Conservation (phyloP, 129 eudicot species). For the Cynara cardunculus region DNA sequence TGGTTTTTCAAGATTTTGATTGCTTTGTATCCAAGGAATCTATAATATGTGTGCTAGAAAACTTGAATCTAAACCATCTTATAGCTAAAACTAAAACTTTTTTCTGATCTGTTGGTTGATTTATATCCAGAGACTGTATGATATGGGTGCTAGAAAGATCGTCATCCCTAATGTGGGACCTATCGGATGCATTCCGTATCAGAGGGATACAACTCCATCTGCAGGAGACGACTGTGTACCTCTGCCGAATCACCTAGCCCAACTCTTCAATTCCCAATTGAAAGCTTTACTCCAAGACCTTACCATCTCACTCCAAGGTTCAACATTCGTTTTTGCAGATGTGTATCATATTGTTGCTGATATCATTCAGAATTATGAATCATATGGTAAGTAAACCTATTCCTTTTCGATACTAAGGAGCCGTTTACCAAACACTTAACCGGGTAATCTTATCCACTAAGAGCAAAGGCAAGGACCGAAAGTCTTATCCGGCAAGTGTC, state of each 20-base stretch:
- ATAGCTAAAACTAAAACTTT: not conserved
- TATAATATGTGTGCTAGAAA: not conserved
- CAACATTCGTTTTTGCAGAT: conserved; percentile 71
- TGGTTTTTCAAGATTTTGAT: not conserved
- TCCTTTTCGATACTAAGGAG: not conserved
- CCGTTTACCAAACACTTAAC: too few species aligned
- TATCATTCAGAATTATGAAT: conserved; percentile 45
- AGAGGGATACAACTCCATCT: conserved; percentile 55
- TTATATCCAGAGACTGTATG: conserved; percentile 53
- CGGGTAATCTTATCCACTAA: too few species aligned
- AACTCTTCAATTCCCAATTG: conserved; percentile 48
- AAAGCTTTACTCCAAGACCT: conserved; percentile 56
- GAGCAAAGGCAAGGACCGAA: too few species aligned
- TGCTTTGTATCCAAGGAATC: not conserved
- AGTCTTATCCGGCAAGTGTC: too few species aligned
- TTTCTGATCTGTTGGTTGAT: not conserved
- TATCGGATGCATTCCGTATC: conserved; percentile 87
- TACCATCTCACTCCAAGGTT: conserved; percentile 44
- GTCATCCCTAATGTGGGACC: conserved; percentile 83
- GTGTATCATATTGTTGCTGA: conserved; percentile 51
- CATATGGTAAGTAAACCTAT: conserved; percentile 51
- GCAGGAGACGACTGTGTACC: conserved; percentile 48
- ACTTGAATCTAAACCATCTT: not conserved
- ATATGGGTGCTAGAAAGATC: conserved; percentile 78
- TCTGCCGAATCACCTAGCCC: conserved; percentile 67